Percentiles rank a stretch among this genome's conserved stretches.
Evolutionary conservation across 2,329 filamentous ascomycete genomes (phyloP).

Genomic region (Fusarium keratoplasticum): DNA sequence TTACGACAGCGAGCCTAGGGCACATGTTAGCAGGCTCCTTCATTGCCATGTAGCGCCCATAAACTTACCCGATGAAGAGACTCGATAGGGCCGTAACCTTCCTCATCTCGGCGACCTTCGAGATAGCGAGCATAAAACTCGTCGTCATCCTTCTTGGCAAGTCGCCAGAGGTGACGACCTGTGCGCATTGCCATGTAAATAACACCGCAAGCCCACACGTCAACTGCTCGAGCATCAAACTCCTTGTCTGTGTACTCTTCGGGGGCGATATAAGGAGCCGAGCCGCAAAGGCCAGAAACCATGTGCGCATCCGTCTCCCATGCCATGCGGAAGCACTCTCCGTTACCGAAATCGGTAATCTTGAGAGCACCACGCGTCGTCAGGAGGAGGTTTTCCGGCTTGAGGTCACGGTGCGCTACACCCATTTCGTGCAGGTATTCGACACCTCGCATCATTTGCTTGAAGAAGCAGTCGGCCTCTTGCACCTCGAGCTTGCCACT

Average conservation of each 20-base stretch:
- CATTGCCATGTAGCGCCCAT: background rate
- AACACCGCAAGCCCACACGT: constrained; percentile 97
- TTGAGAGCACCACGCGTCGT: constrained; percentile 94
- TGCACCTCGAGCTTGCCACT: constrained; percentile 91
- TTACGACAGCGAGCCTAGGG: constrained; percentile 92
- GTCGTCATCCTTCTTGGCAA: constrained; percentile 97
- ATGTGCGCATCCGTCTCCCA: constrained; percentile 99
- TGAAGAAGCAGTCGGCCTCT: constrained; percentile 98
- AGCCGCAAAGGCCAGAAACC: constrained; percentile 96
- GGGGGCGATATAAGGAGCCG: constrained; percentile 95
- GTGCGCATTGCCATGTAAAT: constrained; percentile 99
- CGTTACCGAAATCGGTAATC: constrained; percentile 98
- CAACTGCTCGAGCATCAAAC: constrained; percentile 96
- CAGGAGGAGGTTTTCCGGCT: constrained; percentile 94
- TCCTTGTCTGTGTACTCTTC: constrained; percentile 97
- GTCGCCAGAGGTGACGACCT: constrained; percentile 92
- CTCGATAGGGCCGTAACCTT: constrained; percentile 96
- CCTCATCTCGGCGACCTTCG: constrained; percentile 91
- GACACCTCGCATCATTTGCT: constrained; percentile 98
- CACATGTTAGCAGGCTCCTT: constrained; percentile 22
- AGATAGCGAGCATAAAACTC: constrained; percentile 97
- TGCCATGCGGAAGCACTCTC: constrained; percentile 99
- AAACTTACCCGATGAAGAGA: constrained; percentile 88
- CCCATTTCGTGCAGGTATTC: constrained; percentile 99
- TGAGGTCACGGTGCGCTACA: constrained; percentile 94